These are phyloP conservation scores for Multifurca ochricompacta DNA, from an alignment of 768 basidiomycete species.

Conservation along the genomic window DNA sequence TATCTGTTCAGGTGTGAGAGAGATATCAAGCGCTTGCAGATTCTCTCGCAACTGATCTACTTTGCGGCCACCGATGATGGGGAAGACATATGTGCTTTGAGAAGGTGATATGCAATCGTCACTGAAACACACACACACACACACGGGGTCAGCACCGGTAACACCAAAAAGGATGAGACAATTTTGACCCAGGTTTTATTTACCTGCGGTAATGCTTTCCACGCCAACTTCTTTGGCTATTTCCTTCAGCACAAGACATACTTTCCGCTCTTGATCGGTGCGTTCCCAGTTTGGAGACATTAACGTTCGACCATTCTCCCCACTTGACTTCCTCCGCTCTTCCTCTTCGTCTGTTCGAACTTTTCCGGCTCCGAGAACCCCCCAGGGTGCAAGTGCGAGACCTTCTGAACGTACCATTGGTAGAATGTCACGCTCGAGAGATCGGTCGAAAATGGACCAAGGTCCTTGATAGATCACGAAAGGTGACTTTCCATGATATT, in stretches of 20 bases:
- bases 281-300: constrained; percentile 28
- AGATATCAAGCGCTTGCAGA: constrained; percentile 37
- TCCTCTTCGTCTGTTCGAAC: constrained; percentile 35
- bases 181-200: no score
- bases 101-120: constrained; percentile 43
- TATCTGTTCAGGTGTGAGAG: constrained; percentile 36
- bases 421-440: constrained; percentile 35
- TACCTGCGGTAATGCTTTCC: constrained; percentile 23
- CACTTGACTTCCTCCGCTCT: constrained; percentile 24
- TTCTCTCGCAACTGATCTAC: constrained; percentile 39
- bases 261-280: constrained; percentile 28
- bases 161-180: no score
- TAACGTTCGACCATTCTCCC: constrained; percentile 31
- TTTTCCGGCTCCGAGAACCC: constrained; percentile 34
- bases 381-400: constrained; percentile 37
- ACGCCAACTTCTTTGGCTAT: constrained; percentile 33
- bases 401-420: constrained; percentile 31
- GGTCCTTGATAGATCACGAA: constrained; percentile 31
- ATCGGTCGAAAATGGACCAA: constrained; percentile 32
- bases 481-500: constrained; percentile 31
- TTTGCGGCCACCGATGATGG: constrained; percentile 41
- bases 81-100: constrained; percentile 41
- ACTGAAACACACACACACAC: no score
- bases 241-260: constrained; percentile 33
- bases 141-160: no score